Evolutionary conservation across 352 stramenopile species (phyloP), one percentile per base, ranked within the genome.

Genomic region (Phytopythium aichiense): DNA sequence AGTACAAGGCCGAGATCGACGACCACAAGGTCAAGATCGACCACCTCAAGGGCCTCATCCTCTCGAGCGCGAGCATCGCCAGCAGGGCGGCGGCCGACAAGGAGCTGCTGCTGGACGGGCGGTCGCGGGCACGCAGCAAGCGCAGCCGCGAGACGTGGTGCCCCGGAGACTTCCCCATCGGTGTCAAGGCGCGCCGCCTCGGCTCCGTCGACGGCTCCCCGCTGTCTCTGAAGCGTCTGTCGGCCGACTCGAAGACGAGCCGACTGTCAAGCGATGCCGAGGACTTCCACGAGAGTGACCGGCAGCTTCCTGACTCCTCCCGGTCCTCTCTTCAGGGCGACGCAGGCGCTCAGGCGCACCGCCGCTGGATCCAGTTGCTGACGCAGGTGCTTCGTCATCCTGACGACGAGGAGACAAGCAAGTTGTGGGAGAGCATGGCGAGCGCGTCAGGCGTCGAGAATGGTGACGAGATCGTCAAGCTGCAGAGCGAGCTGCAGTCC

Each of bases 1-100:
- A 78, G 18, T 64, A 91, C 8, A 87, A 87, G 65, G 84, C 81
- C 15, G 84, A 93, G 65, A 93, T 91, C 46, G 78, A 84, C 30
- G 78, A 77, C 46, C 80, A 89, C 52, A 80, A 88, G 58, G 67
- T 65, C 2, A 74, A 91, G 61, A 85, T 91, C 54, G 68, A 60
- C n/a, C 67, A 76, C 9, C 69, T 93, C 18, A 74, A 74, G 54
- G 68, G 79, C 0, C 66, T 93, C 5, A 85, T 91, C 9, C 72
- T 91, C 18, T 88, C 77, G 7, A 79, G 81, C 38, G 66, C 72
- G 20, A 79, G 71, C 3, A 57, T 77, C 4, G 63, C 28, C 66
- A 80, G 35, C 46, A 18, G 25, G 13, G 23, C 22, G 23, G 46
- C 46, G 22, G 46, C 46, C 4, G 46, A 23, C 54, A 45, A 40